These are phyloP conservation scores for Francoa sonchifolia DNA, from an alignment of 441 rosid genomes.

Conservation along the genomic window DNA sequence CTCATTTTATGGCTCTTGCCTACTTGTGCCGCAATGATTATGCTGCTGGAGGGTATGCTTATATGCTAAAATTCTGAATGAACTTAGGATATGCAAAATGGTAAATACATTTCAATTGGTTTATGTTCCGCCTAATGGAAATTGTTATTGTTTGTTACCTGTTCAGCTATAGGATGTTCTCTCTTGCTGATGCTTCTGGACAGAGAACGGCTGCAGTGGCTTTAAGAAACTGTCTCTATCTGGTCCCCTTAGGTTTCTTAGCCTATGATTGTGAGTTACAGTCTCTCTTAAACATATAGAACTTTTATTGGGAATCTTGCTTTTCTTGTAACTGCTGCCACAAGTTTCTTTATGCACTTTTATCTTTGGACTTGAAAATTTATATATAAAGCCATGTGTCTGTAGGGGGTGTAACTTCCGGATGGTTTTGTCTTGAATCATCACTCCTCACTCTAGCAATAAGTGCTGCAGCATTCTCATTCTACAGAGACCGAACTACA, in stretches of 20 bases:
- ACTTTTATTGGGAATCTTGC: no score
- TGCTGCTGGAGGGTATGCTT: constrained; percentile 85
- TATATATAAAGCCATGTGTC: no score
- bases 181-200: constrained; percentile 81
- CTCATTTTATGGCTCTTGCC: constrained; percentile 98
- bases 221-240: constrained; percentile 76
- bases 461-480: constrained; percentile 64
- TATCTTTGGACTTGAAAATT: no score
- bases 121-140: background rate
- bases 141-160: constrained; percentile 3
- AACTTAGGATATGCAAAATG: no score
- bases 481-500: constrained; percentile 52
- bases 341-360: no score
- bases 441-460: constrained; percentile 62
- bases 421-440: constrained; percentile 79
- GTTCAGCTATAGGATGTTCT: constrained; percentile 76
- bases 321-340: no score
- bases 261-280: constrained; percentile 75
- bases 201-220: constrained; percentile 67
- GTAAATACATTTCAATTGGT: background rate
- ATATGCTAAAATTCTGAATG: no score
- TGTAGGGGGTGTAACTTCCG: constrained; percentile 68
- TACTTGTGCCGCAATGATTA: constrained; percentile 77
- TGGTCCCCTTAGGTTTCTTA: constrained; percentile 69
- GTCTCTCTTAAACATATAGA: no score